Evolutionary conservation across 1,284 basidiomycete species (phyloP).

Genomic region (Cutaneotrichosporon mucoides): DNA sequence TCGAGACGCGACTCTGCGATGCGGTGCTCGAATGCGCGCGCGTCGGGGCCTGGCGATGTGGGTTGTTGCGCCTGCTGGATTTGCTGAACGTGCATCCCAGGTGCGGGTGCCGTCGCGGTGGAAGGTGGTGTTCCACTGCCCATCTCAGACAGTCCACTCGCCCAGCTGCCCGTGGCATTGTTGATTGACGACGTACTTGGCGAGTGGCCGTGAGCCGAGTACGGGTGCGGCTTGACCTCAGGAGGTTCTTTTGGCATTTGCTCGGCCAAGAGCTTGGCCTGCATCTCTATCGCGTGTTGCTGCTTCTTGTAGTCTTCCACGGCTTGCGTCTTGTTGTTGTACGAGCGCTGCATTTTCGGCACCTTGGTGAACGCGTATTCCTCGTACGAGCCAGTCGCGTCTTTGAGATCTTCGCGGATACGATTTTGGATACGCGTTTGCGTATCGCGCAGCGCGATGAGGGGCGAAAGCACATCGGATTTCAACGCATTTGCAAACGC

Average conservation of each 20-base stretch:
- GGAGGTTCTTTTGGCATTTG: constrained; percentile 15
- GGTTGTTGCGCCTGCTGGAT: neutral
- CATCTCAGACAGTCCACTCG: neutral
- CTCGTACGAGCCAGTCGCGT: constrained; percentile 62
- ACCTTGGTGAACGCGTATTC: constrained; percentile 71
- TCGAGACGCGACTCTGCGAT: neutral
- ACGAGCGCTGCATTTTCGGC: constrained; percentile 70
- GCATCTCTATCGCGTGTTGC: constrained; percentile 46
- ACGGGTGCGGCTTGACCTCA: constrained; percentile 17
- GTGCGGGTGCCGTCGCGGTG: neutral
- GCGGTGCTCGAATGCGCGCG: neutral
- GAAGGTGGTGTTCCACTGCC: neutral
- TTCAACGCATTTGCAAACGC: constrained; percentile 68
- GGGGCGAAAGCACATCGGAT: constrained; percentile 65
- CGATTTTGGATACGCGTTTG: constrained; percentile 81
- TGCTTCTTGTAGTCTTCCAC: constrained; percentile 57
- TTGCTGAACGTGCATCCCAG: too few species aligned
- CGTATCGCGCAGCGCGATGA: constrained; percentile 64
- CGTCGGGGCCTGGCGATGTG: neutral
- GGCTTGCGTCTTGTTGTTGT: constrained; percentile 74
- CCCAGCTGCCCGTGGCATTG: constrained; percentile 1
- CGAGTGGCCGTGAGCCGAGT: constrained; percentile 14
- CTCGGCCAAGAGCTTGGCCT: constrained; percentile 45
- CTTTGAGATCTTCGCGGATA: constrained; percentile 83
- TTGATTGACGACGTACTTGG: neutral